These are phyloP conservation scores for Phytophthora cryptogea DNA, from an alignment of 352 stramenopile genomes.

Conservation along the genomic window DNA sequence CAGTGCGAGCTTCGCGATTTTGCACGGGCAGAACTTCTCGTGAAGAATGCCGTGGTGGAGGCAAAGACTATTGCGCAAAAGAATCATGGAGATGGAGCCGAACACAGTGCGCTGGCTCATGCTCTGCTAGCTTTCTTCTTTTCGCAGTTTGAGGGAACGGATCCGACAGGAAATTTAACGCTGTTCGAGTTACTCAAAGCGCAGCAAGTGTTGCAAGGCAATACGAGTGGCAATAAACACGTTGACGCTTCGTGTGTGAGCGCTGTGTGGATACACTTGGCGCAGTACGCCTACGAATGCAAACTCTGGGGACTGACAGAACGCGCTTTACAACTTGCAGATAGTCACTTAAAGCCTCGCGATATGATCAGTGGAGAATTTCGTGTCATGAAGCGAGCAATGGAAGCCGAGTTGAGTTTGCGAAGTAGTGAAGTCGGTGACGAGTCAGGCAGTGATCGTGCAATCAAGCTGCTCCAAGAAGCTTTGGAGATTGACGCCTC, in stretches of 20 bases:
- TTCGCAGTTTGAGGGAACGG: constrained; percentile 38
- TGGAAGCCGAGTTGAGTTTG: constrained; percentile 51
- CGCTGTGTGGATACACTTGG: constrained; percentile 69
- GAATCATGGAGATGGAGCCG: constrained; percentile 1
- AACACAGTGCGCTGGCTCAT: constrained; percentile 49
- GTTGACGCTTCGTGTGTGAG: constrained; percentile 36
- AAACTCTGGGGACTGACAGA: constrained; percentile 44
- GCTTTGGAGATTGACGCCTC: constrained; percentile 62
- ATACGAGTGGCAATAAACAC: constrained; percentile 6
- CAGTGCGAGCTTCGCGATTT: constrained; percentile 66
- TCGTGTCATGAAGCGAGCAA: constrained; percentile 52
- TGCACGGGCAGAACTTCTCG: constrained; percentile 41
- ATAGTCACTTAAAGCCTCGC: constrained; percentile 34
- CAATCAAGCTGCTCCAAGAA: constrained; percentile 50
- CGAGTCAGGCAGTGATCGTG: constrained; percentile 10
- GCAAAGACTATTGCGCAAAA: constrained; percentile 10
- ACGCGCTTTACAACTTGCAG: constrained; percentile 41
- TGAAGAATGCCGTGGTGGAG: constrained; percentile 49
- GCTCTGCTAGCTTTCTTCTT: constrained; percentile 70
- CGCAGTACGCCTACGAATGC: constrained; percentile 47
- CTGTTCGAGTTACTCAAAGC: constrained; percentile 73
- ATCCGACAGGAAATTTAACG: constrained; percentile 63
- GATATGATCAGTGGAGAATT: constrained; percentile 52
- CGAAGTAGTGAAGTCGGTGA: constrained; percentile 22
- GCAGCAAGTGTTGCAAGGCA: constrained; percentile 39